Conservation (phyloP, 345 rosid species). For the Toxicodendron radicans region DNA sequence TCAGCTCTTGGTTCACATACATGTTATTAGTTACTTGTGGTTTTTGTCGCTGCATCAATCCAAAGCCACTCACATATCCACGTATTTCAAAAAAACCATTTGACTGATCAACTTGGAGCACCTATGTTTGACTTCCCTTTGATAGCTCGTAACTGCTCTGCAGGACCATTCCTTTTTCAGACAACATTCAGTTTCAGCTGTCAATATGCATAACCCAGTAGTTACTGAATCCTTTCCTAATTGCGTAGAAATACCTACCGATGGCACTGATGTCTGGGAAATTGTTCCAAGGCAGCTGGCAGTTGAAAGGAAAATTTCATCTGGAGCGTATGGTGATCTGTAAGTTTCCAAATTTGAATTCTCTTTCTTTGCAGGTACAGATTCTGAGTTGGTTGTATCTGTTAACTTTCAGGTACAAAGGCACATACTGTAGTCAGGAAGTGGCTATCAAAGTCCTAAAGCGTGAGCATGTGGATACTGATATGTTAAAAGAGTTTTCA, state of each 20-base stretch:
- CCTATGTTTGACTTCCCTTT: slow-evolving; percentile 28
- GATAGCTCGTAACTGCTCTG: slow-evolving; percentile 26
- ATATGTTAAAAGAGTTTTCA: slow-evolving; percentile 81
- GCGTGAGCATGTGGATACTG: slow-evolving; percentile 73
- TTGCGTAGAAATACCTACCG: slow-evolving; percentile 79
- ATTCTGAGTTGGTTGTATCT: slow-evolving; percentile 15
- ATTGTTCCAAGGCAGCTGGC: slow-evolving; percentile 75
- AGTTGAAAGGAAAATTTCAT: slow-evolving; percentile 72
- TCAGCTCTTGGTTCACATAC: not conserved
- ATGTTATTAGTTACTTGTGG: slow-evolving; percentile 1
- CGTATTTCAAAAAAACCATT: not conserved
- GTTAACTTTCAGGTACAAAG: slow-evolving; percentile 60
- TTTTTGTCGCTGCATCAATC: not conserved
- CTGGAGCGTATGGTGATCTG: slow-evolving; percentile 91
- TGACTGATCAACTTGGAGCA: not conserved
- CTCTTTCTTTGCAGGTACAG: slow-evolving; percentile 1
- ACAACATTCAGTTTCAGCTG: slow-evolving; percentile 43
- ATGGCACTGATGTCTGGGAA: slow-evolving; percentile 98
- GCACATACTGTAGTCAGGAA: slow-evolving; percentile 92
- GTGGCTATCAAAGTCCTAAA: slow-evolving; percentile 91
- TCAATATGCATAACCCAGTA: slow-evolving; percentile 38
- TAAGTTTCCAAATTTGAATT: slow-evolving; percentile 40
- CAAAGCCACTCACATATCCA: not conserved
- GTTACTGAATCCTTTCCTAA: slow-evolving; percentile 47
- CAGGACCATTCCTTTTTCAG: slow-evolving; percentile 60